These are phyloP conservation scores for Oryza coarctata DNA, from an alignment of 176 grass and related monocot species.

Conservation along the genomic window DNA sequence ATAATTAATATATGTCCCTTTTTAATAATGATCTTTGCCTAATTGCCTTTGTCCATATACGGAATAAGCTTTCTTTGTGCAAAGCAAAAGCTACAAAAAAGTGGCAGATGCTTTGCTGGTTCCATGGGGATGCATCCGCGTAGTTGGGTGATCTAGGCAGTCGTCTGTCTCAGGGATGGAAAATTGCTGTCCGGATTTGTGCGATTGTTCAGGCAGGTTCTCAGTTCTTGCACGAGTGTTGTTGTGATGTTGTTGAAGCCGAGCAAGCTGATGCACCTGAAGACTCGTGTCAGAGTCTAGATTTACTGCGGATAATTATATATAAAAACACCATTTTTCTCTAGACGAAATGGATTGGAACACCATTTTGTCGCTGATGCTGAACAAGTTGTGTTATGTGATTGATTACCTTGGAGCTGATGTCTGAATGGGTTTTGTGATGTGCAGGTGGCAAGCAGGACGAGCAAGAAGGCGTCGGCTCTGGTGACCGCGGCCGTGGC, in stretches of 20 bases:
- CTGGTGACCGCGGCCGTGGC: not conserved
- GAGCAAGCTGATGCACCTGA: not conserved
- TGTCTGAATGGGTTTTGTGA: not conserved
- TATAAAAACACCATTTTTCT: not conserved
- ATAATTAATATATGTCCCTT: not conserved
- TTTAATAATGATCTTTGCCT: not conserved
- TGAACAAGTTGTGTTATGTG: not conserved
- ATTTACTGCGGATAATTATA: not conserved
- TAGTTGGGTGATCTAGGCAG: not conserved
- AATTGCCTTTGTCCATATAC: not conserved
- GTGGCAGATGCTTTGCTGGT: not conserved
- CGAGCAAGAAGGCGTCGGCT: slow-evolving; percentile 9
- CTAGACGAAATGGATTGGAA: not conserved
- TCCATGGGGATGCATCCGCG: not conserved
- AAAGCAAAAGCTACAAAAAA: not conserved
- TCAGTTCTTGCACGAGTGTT: not conserved
- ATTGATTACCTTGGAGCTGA: not conserved
- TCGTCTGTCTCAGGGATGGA: not conserved
- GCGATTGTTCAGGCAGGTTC: too few relatives aligned
- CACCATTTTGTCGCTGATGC: not conserved
- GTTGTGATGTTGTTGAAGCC: not conserved
- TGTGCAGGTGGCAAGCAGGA: slow-evolving; percentile 38
- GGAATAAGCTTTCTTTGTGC: not conserved
- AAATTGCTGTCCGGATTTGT: not conserved
- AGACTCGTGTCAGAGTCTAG: not conserved